phyloP scores from a whole-genome alignment of 495 filamentous ascomycete species.

The Ascodesmis nigricans region DNA sequence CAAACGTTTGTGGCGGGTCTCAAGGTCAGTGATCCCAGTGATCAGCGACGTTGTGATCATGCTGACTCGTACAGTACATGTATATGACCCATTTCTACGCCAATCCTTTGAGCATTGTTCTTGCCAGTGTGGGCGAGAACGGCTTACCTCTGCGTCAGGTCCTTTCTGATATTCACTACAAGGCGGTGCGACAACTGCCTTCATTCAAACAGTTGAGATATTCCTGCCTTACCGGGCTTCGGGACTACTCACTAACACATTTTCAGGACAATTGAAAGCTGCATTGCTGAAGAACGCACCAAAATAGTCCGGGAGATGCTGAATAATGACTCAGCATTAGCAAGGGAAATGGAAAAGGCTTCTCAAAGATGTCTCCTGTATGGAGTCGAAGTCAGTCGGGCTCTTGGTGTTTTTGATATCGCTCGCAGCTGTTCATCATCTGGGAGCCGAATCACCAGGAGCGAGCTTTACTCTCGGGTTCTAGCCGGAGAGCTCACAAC shows the following conservation, averaged over 20 bases:
- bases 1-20: conserved; percentile 55
- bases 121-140: conserved; percentile 23
- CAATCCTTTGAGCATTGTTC: conserved; percentile 58
- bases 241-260: background rate
- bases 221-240: background rate
- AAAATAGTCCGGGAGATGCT: conserved; percentile 28
- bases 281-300: conserved; percentile 24
- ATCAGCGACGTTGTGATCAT: background rate
- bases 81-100: conserved; percentile 95
- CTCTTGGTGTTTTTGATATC: conserved; percentile 27
- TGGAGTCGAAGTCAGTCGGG: conserved; percentile 28
- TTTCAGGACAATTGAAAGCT: conserved; percentile 14
- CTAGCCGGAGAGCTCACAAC: conserved; percentile 33
- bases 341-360: conserved; percentile 22
- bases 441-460: conserved; percentile 24
- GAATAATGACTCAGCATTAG: conserved; percentile 30
- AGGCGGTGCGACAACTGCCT: conserved; percentile 52
- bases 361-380: conserved; percentile 23
- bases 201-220: conserved; percentile 47
- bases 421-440: conserved; percentile 23
- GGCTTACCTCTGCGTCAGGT: conserved; percentile 23
- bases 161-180: conserved; percentile 37
- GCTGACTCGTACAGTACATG: conserved; percentile 38
- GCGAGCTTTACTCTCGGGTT: conserved; percentile 34
- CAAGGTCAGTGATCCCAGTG: conserved; percentile 35